A percentile compares a stretch with the other conserved stretches of the same genome.
phyloP scores from a whole-genome alignment of 805 yeast genomes.

The Nakazawaea populi region DNA sequence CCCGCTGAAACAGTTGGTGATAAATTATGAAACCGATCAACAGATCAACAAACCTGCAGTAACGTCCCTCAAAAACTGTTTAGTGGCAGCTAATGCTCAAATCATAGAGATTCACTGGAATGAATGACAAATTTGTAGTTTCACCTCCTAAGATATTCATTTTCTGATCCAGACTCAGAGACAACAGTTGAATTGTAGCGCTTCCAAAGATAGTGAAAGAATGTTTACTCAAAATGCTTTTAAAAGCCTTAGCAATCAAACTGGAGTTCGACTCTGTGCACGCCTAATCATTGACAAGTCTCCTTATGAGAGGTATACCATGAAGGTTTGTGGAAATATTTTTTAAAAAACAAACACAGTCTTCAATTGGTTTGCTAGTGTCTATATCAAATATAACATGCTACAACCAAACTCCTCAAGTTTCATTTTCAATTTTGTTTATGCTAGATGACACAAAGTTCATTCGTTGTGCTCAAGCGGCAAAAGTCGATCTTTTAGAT shows the following conservation, averaged over 20 bases:
- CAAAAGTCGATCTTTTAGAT: too few species aligned
- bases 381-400: conserved; percentile 29
- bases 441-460: too few species aligned
- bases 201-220: conserved; percentile 44
- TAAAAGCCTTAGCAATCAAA: conserved; percentile 42
- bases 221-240: conserved; percentile 57
- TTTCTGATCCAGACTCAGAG: conserved; percentile 29
- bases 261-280: conserved; percentile 25
- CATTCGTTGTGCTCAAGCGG: too few species aligned
- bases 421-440: conserved; percentile 15
- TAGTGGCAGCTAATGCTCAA: too few species aligned
- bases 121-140: conserved; percentile 27
- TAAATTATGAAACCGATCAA: conserved; percentile 28
- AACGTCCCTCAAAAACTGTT: too few species aligned
- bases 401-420: conserved; percentile 37
- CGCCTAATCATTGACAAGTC: too few species aligned
- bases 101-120: too few species aligned
- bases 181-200: conserved; percentile 30
- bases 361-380: conserved; percentile 30
- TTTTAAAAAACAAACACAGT: conserved; percentile 36
- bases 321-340: too few species aligned
- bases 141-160: conserved; percentile 28
- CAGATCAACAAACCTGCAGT: too few species aligned
- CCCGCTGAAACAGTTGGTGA: conserved; percentile 36
- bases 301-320: too few species aligned